Conservation (phyloP, 768 basidiomycete genomes). For the Cyathus striatus region DNA sequence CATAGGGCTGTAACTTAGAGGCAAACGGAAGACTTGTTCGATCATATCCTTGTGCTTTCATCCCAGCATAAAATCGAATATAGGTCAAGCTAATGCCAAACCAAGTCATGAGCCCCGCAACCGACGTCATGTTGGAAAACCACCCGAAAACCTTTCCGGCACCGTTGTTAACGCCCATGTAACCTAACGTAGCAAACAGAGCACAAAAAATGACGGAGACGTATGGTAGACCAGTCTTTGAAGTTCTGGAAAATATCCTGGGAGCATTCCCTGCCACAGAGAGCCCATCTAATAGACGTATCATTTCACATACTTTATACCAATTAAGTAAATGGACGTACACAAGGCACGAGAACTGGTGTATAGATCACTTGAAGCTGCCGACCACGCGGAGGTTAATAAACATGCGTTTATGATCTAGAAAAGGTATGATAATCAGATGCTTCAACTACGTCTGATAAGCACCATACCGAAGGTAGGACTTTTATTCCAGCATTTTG, state of each 20-base stretch:
- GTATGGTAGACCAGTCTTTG: constrained; percentile 72
- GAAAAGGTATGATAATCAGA: too few species aligned
- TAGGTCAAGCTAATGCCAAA: constrained; percentile 74
- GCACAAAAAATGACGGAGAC: constrained; percentile 67
- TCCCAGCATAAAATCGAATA: constrained; percentile 79
- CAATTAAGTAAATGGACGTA: constrained; percentile 27
- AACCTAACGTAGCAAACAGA: constrained; percentile 66
- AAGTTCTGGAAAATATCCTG: constrained; percentile 65
- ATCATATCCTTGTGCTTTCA: constrained; percentile 76
- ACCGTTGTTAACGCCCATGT: constrained; percentile 67
- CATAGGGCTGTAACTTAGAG: constrained; percentile 64
- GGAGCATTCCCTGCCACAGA: constrained; percentile 81
- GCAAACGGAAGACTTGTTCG: constrained; percentile 67
- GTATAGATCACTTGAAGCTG: constrained; percentile 85
- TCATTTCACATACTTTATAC: neutral
- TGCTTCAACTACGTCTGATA: neutral
- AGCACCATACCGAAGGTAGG: constrained; percentile 68
- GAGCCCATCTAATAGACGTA: constrained; percentile 57
- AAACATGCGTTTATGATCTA: constrained; percentile 80
- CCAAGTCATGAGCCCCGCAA: constrained; percentile 75
- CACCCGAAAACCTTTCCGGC: constrained; percentile 75
- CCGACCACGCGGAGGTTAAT: constrained; percentile 89
- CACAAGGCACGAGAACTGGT: constrained; percentile 85
- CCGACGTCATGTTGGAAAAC: constrained; percentile 75
- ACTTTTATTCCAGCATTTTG: constrained; percentile 78